Percentiles rank a stretch among this genome's conserved stretches.
Conservation (phyloP, 2,329 filamentous ascomycete species). For the Penicillium expansum region DNA sequence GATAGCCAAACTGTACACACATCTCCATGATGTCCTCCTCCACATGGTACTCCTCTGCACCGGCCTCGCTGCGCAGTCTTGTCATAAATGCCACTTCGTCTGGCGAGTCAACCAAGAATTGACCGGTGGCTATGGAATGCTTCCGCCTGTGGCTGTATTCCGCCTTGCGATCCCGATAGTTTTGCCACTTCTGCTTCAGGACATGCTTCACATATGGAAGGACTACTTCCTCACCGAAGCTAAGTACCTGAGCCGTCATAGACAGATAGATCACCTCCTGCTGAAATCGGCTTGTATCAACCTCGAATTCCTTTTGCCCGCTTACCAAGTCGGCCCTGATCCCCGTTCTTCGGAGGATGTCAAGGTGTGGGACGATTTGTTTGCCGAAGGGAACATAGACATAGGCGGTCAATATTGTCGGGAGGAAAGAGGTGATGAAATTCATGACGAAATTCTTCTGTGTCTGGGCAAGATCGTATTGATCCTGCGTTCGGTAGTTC, state of each 20-base stretch:
- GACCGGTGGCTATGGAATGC: conserved; percentile 42
- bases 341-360: conserved; percentile 68
- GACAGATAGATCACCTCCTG: conserved; percentile 96
- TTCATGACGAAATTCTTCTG: conserved; percentile 94
- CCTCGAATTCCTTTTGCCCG: conserved; percentile 62
- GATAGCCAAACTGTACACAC: conserved; percentile 84
- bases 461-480: conserved; percentile 78
- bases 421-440: conserved; percentile 93
- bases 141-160: conserved; percentile 35
- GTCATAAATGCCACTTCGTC: conserved; percentile 79
- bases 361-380: conserved; percentile 78
- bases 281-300: conserved; percentile 78
- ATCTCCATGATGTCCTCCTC: conserved; percentile 89
- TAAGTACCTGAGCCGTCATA: conserved; percentile 88
- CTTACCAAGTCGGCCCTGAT: conserved; percentile 28
- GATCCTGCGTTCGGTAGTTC: conserved; percentile 87
- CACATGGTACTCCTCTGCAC: conserved; percentile 82
- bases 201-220: conserved; percentile 81
- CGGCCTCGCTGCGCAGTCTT: conserved; percentile 77
- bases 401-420: conserved; percentile 88
- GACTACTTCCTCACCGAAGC: conserved; percentile 77
- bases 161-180: conserved; percentile 25
- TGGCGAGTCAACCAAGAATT: conserved; percentile 60
- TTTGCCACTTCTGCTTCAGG: conserved; percentile 66
- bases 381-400: conserved; percentile 91